A percentile compares a stretch with the other conserved stretches of the same genome.
Evolutionary conservation across 345 rosid genomes (phyloP).

Genomic region (Erodium maritimum): DNA sequence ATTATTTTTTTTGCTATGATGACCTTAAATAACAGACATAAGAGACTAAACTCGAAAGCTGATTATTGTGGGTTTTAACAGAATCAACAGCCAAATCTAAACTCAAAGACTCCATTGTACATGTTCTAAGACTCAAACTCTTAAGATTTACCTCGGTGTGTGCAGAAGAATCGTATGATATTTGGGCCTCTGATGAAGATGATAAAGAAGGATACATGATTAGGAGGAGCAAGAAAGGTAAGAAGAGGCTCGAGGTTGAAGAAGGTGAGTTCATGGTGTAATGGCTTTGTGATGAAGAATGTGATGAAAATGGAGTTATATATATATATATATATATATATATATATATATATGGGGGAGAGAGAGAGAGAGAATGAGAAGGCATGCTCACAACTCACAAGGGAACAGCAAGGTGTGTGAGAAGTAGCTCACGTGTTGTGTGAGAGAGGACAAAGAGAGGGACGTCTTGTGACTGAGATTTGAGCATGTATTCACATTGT

Average conservation of each 20-base stretch:
- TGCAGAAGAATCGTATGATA: slow-evolving; percentile 62
- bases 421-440: neutral
- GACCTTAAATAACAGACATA: no score
- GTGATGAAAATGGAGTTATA: neutral
- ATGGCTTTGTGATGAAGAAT: neutral
- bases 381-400: neutral
- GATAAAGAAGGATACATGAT: no score
- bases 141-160: slow-evolving; percentile 45
- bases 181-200: slow-evolving; percentile 28
- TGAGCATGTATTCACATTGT: no score
- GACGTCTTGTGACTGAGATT: neutral
- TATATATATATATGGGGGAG: neutral
- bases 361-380: neutral
- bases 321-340: neutral
- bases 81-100: neutral
- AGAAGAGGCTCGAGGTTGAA: neutral
- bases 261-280: neutral
- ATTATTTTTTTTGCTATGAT: no score
- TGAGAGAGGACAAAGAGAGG: neutral
- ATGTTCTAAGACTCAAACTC: neutral
- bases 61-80: no score
- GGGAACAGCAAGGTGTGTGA: neutral
- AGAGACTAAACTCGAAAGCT: no score
- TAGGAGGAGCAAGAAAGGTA: slow-evolving; percentile 7
- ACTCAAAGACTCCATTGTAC: neutral